Base-by-base conservation (phyloP, 139 green algal genomes). In the Closterium sp. region DNA sequence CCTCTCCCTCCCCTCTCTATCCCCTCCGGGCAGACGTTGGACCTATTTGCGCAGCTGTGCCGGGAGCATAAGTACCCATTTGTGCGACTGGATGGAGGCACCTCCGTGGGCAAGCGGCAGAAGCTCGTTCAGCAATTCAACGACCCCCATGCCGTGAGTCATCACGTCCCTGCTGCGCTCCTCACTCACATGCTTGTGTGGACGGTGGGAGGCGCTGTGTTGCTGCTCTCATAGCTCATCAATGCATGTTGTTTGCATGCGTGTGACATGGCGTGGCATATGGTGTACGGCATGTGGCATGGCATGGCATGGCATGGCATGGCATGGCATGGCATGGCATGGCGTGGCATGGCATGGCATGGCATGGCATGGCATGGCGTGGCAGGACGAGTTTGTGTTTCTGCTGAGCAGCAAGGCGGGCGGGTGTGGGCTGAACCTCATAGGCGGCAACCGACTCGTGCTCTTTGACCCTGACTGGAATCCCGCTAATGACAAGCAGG, bases 391-490 rank as follows among this genome's bases (percentile, higher is more conserved):
- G 92, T 99, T 99, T 96, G 98, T 98, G 2, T 99, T 99, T 92
- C 94, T 99, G 91, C 97, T 99, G 24, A 97, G 95, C 93, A 97
- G 91, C 94, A 99, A 99, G 95, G 98, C 97, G 19, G 95, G 94
- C 24, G 98, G 98, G 32, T 99, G 98, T 91, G 98, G 98, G 2
- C 97, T 99, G 34, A 99, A 99, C 95, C 97, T 99, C 30, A 97
- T 99, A 45, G 97, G 98, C 9, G 98, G 96, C 89, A 99, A 99
- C 95, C 95, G 94, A 4, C 93, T 96, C 5, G 91, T 96, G 30
- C 97, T 99, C 31, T 99, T 99, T 92, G 98, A 99, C 95, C 97
- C 97, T 1, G 96, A 97, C 95, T 99, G 98, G 98, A 98, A 99
- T 90, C 98, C 98, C 1, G 98, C 98, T 17, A 97, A 96, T 86